Evolutionary conservation across 2,329 filamentous ascomycete species (phyloP), one percentile per base, ranked within the genome.

Genomic region (Colletotrichum nymphaeae): DNA sequence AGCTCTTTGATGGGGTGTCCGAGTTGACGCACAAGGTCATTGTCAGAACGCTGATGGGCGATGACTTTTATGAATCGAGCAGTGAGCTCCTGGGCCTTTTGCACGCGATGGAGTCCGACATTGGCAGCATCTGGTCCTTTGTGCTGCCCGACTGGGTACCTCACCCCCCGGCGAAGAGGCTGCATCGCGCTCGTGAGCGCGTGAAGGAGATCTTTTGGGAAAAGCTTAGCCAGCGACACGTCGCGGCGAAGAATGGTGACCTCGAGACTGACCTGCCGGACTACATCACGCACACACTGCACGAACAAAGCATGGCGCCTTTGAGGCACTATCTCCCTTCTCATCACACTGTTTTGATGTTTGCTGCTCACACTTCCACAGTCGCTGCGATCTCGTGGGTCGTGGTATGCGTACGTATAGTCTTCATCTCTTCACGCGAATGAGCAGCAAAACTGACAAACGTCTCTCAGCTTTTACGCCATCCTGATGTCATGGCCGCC

Each of bases 201-300:
- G 55, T 76, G 22, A 73, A 67, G 9, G 69, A 74, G 22, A 76
- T 78, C 19, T 75, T 77, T 57, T 42, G 6, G 37, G 74, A 76
- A 30, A 68, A 64, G 14, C 73, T 78, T 9, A 52, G 28, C 14
- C 59, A 75, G 32, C 63, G 76, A 14, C 71, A 69, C 14, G 55
- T 58, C 0, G 37, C 63, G 6, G 67, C 67, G n/a, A 60, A 69
- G 24, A 69, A 63, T 2, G 71, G 71, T 19, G 56, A 63, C 35
- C 22, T 73, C 22, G 46, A 62, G 28, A 28, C 59, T 4, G 56
- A 73, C 49, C 26, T 70, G 12, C 67, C 67, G 28, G 77, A 77
- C 63, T 78, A 77, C 68, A 42, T 75, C 62, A 74, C 76, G 1
- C 74, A 75, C 55, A 71, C 73, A 14, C 59, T 77, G 56, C 58